Percentiles rank a stretch among this genome's conserved stretches.
phyloP scores from a whole-genome alignment of 192 early-diverging fungal genomes.

The Coemansia sp. region DNA sequence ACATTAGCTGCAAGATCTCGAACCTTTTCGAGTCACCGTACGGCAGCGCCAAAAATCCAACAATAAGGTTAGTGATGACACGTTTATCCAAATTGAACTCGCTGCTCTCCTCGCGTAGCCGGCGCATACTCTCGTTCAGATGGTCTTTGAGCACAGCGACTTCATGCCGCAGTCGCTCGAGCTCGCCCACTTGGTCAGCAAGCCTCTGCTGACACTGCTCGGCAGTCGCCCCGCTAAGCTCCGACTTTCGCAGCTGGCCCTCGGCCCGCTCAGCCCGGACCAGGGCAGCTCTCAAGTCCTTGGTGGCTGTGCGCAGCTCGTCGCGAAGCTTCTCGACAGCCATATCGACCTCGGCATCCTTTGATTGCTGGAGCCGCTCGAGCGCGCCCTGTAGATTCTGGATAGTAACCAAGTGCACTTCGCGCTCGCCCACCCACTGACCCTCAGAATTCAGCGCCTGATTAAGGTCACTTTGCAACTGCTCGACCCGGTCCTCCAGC shows the following conservation, averaged over 20 bases:
- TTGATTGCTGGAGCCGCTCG: constrained; percentile 83
- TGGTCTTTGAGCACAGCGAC: constrained; percentile 84
- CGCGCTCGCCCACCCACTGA: constrained; percentile 60
- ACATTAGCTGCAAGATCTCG: constrained; percentile 90
- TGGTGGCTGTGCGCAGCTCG: constrained; percentile 45
- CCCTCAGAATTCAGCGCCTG: constrained; percentile 61
- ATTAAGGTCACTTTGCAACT: constrained; percentile 61
- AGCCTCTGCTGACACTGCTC: constrained; percentile 61
- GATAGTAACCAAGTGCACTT: constrained; percentile 62
- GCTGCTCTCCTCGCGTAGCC: constrained; percentile 74
- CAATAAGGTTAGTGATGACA: constrained; percentile 87
- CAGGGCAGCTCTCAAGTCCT: constrained; percentile 60
- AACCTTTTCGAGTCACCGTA: constrained; percentile 90
- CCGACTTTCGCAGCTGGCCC: constrained; percentile 17
- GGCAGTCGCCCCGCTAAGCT: constrained; percentile 45
- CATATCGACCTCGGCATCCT: constrained; percentile 65
- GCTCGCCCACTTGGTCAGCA: constrained; percentile 54
- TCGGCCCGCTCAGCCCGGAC: constrained; percentile 58
- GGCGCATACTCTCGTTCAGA: constrained; percentile 87
- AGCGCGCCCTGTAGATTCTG: constrained; percentile 87
- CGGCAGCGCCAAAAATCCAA: constrained; percentile 80
- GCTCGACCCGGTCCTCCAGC: constrained; percentile 49
- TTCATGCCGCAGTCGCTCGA: constrained; percentile 56
- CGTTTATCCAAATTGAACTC: constrained; percentile 83
- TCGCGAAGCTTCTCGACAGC: constrained; percentile 57